Conservation (phyloP, 2,329 filamentous ascomycete species). For the Sphaerulina musiva region DNA sequence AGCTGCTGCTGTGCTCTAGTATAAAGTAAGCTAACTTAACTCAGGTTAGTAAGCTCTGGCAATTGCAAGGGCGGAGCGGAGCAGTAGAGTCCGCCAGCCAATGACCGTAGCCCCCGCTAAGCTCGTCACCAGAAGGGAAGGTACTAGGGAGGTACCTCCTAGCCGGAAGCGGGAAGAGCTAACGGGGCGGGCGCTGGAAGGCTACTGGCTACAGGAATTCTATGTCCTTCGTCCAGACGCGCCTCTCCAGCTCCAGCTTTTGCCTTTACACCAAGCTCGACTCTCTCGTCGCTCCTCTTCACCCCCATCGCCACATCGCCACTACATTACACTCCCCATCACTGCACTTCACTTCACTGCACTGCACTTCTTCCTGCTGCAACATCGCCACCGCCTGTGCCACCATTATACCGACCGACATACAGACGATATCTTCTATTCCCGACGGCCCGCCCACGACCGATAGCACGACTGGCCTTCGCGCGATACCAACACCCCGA, state of each 20-base stretch:
- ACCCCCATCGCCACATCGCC: no score
- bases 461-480: no score
- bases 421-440: neutral
- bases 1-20: conserved; percentile 1
- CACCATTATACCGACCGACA: conserved; percentile 28
- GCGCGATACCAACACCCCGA: neutral
- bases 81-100: neutral
- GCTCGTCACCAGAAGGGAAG: neutral
- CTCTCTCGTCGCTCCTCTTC: no score
- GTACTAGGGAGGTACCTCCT: no score
- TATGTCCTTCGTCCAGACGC: neutral
- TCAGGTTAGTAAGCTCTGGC: neutral
- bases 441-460: no score
- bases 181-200: no score
- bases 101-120: neutral
- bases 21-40: no score
- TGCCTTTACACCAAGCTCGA: neutral
- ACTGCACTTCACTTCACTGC: neutral
- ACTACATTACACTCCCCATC: neutral
- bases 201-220: no score
- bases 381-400: conserved; percentile 21
- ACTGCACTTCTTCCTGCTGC: neutral
- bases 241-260: neutral
- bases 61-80: neutral
- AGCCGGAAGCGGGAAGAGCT: neutral